Evolutionary conservation across 371 early-diverging fungal species (phyloP).

Genomic region (Lichtheimia corymbifera): DNA sequence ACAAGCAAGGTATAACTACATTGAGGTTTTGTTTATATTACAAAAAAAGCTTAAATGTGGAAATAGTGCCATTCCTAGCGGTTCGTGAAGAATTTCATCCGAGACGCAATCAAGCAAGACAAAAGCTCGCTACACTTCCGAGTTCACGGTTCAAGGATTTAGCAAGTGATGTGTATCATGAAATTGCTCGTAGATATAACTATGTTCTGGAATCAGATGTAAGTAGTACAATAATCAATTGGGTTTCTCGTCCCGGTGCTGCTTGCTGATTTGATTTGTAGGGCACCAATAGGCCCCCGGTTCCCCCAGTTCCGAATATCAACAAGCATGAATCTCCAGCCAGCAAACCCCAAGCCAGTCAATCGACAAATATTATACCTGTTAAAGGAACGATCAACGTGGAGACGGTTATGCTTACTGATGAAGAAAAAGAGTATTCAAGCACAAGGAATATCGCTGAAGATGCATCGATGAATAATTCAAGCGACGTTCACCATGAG

Average conservation of each 20-base stretch:
- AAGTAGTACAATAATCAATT: conserved; percentile 2
- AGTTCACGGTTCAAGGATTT: conserved; percentile 86
- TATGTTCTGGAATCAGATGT: conserved; percentile 39
- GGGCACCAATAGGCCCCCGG: conserved; percentile 31
- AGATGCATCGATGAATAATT: background rate
- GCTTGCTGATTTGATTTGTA: conserved; percentile 7
- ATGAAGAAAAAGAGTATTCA: conserved; percentile 26
- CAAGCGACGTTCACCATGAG: conserved; percentile 3
- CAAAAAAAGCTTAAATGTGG: background rate
- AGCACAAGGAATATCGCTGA: no score
- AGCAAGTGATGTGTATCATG: conserved; percentile 88
- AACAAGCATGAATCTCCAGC: conserved; percentile 14
- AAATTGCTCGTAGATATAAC: conserved; percentile 77
- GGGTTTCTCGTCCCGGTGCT: background rate
- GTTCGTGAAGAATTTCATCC: conserved; percentile 87
- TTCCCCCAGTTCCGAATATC: conserved; percentile 30
- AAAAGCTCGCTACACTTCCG: conserved; percentile 92
- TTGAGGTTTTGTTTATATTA: background rate
- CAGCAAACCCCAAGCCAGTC: conserved; percentile 35
- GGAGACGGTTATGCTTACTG: conserved; percentile 29
- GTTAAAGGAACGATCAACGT: conserved; percentile 52
- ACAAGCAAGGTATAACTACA: conserved; percentile 55
- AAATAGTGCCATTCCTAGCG: conserved; percentile 84
- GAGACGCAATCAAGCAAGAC: conserved; percentile 95
- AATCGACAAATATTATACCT: conserved; percentile 50